Base-by-base conservation (phyloP, 192 early-diverging fungal genomes). In the Glomus cerebriforme region DNA sequence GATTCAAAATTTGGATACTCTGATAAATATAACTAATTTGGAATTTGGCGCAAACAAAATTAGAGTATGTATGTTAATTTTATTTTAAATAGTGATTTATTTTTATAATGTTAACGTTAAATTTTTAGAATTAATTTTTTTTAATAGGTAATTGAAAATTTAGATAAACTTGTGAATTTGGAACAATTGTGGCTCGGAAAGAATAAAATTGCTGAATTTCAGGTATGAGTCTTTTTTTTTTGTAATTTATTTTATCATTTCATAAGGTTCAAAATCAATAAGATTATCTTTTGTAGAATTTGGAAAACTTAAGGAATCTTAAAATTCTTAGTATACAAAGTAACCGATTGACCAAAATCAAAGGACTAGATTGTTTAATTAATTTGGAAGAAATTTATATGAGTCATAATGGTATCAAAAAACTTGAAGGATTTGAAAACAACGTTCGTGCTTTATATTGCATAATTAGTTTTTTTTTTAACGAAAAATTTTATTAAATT, bases 1-100 rank as follows among this genome's bases (percentile, higher is more conserved):
- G 1, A 97, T 99, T 64, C 90, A 94, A 77, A 92, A 93, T 64
- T 81, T 99, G 74, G 82, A 84, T 26, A 75, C 79, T 0, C 81
- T 98, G 47, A 83, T 85, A 0, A 87, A 91, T 37, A 77, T 98
- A 39, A 92, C 86, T 7, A 96, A 93, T 82, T 83, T 99, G 59
- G 98, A 99, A 81, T 89, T 99, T 0, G 98, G 98, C 19, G 96
- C 96, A 1, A 99, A 99, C 83, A 89, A 95, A 13, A 96, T 99
- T 79, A 88, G 96, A 63, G 93, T 93, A 86, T 59, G 80, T 75
- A 5, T 75, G 1, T 54, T 15, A 31, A n/a, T 62, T 17, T 54
- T 74, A 43, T 2, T 22, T 31, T 31, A 34, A 66, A 34, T 19
- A 5, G 47, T 63, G 19, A 47, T 63, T 73, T 26, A 24, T 65